A percentile compares a stretch with the other conserved stretches of the same genome.
Conservation (phyloP, 495 filamentous ascomycete species). For the Sphaerosporella brunnea region DNA sequence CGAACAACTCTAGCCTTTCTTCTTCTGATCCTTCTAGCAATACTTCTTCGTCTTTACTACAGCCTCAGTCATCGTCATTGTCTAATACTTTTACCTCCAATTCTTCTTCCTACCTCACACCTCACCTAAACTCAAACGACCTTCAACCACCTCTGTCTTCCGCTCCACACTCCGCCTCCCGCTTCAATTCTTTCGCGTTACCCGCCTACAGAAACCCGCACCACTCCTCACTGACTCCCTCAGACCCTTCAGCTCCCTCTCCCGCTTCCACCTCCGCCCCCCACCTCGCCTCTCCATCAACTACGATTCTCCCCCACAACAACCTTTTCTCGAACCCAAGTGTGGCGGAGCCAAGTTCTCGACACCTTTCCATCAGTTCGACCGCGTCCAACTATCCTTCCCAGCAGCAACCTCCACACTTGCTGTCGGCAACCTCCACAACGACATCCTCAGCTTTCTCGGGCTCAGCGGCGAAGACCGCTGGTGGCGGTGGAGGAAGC, state of each 20-base stretch:
- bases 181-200: constrained; percentile 9
- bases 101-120: constrained; percentile 16
- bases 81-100: constrained; percentile 24
- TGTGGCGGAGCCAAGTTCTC: constrained; percentile 14
- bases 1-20: constrained; percentile 24
- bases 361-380: constrained; percentile 17
- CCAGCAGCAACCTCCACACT: constrained; percentile 22
- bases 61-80: constrained; percentile 10
- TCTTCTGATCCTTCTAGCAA: constrained; percentile 15
- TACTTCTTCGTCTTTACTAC: not conserved
- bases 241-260: constrained; percentile 15
- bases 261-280: constrained; percentile 9
- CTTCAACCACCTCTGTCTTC: constrained; percentile 3
- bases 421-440: constrained; percentile 21
- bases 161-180: constrained; percentile 8
- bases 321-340: constrained; percentile 2
- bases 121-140: constrained; percentile 7
- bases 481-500: constrained; percentile 25
- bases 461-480: constrained; percentile 24
- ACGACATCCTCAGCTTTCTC: constrained; percentile 22
- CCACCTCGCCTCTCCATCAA: constrained; percentile 3
- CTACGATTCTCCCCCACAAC: constrained; percentile 11
- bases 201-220: constrained; percentile 3
- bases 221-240: not conserved
- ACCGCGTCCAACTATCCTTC: constrained; percentile 13